These are phyloP conservation scores for Cryptosporidium xiaoi DNA, from an alignment of 169 alveolate genomes.

Conservation along the genomic window DNA sequence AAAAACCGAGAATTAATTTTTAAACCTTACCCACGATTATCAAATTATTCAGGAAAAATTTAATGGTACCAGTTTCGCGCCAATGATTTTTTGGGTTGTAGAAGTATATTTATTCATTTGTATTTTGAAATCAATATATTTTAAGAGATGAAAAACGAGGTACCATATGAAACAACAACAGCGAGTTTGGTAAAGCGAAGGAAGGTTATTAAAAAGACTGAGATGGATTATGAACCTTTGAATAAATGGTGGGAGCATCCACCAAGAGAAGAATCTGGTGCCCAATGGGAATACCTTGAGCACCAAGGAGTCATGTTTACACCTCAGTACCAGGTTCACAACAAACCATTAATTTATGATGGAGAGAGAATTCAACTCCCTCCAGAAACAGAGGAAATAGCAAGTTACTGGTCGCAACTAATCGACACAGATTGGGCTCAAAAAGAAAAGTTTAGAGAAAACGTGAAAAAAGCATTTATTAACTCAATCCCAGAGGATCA, in stretches of 20 bases:
- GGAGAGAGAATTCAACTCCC: constrained; percentile 88
- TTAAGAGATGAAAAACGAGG: too few relatives aligned
- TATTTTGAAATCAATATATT: too few relatives aligned
- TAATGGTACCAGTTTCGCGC: too few relatives aligned
- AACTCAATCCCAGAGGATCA: constrained; percentile 82
- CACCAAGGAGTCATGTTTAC: constrained; percentile 91
- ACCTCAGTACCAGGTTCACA: constrained; percentile 89
- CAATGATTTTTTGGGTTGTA: too few relatives aligned
- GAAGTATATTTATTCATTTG: too few relatives aligned
- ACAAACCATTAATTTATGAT: constrained; percentile 86
- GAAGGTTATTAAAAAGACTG: constrained; percentile 62
- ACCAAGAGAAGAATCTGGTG: constrained; percentile 77
- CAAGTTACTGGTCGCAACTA: constrained; percentile 96
- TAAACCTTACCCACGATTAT: too few relatives aligned
- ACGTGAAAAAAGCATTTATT: constrained; percentile 89
- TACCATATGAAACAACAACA: constrained; percentile 1
- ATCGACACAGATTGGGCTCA: constrained; percentile 92
- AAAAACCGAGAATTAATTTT: too few relatives aligned
- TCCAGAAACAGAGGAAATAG: constrained; percentile 96
- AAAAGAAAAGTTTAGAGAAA: constrained; percentile 90
- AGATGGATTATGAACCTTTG: constrained; percentile 82
- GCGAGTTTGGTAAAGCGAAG: constrained; percentile 39
- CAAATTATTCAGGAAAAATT: too few relatives aligned
- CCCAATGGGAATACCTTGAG: constrained; percentile 89
- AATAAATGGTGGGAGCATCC: constrained; percentile 89